Evolutionary conservation across 768 basidiomycete genomes (phyloP).

Genomic region (Phlegmacium glaucopus): DNA sequence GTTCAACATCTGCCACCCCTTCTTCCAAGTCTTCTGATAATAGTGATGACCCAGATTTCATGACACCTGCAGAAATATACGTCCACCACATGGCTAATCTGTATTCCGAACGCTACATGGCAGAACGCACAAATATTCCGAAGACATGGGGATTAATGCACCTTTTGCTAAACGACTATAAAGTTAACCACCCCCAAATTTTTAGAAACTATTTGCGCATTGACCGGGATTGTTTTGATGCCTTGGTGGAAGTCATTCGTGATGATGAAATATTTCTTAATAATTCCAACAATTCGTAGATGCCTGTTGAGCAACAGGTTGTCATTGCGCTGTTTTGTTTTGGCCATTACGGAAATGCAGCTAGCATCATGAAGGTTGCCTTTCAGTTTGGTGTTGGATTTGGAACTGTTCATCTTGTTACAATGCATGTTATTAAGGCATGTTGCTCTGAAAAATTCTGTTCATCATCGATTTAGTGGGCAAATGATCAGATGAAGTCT

Average conservation of each 20-base stretch:
- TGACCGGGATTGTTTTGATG: constrained; percentile 1
- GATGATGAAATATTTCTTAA: constrained; percentile 6
- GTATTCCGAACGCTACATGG: too few species aligned
- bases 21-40: too few species aligned
- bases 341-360: constrained; percentile 38
- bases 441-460: constrained; percentile 24
- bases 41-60: too few species aligned
- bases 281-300: constrained; percentile 5
- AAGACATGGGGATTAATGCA: neutral
- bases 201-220: neutral
- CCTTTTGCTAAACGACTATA: neutral
- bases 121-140: neutral
- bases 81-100: too few species aligned
- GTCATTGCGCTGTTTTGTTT: constrained; percentile 30
- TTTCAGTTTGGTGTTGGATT: constrained; percentile 33
- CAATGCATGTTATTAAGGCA: constrained; percentile 26
- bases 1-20: too few species aligned
- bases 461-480: constrained; percentile 21
- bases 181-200: neutral
- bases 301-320: constrained; percentile 6
- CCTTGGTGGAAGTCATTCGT: neutral
- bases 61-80: too few species aligned
- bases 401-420: constrained; percentile 23
- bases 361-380: constrained; percentile 25
- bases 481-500: constrained; percentile 30